Base-by-base conservation (phyloP, 208 protist genomes). In the Crithidia expoeki region DNA sequence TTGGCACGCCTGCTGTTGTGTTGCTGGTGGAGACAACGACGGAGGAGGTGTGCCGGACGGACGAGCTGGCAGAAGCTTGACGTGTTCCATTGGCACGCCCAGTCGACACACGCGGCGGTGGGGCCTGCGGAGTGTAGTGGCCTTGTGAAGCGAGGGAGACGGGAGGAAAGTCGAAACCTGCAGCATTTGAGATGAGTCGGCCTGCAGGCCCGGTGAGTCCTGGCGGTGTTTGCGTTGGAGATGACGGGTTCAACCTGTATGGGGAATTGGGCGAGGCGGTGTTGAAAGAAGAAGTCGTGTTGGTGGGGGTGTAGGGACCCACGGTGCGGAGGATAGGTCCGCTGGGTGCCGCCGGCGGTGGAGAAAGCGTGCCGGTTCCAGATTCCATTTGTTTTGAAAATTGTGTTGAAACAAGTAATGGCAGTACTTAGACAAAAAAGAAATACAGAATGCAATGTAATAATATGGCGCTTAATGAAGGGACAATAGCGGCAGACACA, bases 401-500 rank as follows among this genome's bases (percentile, higher is more conserved):
- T 49, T 49, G 16, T 49, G 38, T 44, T 7, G 38, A 14, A 44
- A 44, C 10, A 32, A 16, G 6, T 16, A 32, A 27, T 32, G 49
- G 23, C 9, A 32, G 32, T 21, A 6, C 49, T 5, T 2, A 3
- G 23, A 55, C 25, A 27, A 51, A 44, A 59, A 59, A 44, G 27
- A 59, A 44, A 59, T 44, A 44, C 25, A 36, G 67, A 23, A 34
- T 70, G 16, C 4, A 16, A n/a, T 34, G 25, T 23, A 60, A 30
- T 25, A 74, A 74, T n/a, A 52, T n/a, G n/a, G n/a, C n/a, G n/a
- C n/a, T n/a, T n/a, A 61, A 74, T 17, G 34, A 14, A 30, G 36
- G 34, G 23, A 53, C 7, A 53, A 53, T 32, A 53, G 32, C 6
- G 6, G 49, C 49, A 53, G 36, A 40, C 23, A 30, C 19, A 30